phyloP scores from a whole-genome alignment of 139 green algal species.

The Micractinium conductrix region DNA sequence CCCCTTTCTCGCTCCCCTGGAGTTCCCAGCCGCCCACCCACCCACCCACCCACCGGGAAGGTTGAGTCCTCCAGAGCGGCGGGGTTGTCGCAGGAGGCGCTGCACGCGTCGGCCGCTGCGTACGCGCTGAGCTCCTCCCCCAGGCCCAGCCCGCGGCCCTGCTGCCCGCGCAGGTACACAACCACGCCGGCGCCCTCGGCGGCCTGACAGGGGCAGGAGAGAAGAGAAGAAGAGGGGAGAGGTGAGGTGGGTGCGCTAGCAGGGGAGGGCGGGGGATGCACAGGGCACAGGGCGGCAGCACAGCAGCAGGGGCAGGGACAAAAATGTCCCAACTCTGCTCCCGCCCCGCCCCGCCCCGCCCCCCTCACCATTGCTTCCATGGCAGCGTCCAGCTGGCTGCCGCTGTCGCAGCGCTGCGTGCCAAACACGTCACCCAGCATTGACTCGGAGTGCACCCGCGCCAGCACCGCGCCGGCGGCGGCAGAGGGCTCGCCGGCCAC shows the following conservation, averaged over 20 bases:
- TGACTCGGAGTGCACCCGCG: constrained; percentile 52
- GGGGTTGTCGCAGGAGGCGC: neutral
- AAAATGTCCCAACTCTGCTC: too few species aligned
- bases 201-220: too few species aligned
- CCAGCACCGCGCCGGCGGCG: constrained; percentile 32
- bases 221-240: too few species aligned
- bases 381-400: constrained; percentile 54
- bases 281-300: too few species aligned
- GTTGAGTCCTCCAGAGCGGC: constrained; percentile 10
- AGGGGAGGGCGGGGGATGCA: too few species aligned
- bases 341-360: too few species aligned
- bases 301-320: too few species aligned
- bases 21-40: neutral
- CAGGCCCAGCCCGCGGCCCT: constrained; percentile 40
- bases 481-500: constrained; percentile 56
- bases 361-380: constrained; percentile 53
- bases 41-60: constrained; percentile 45
- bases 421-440: constrained; percentile 60
- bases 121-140: constrained; percentile 49
- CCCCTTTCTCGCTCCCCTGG: neutral
- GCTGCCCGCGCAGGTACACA: constrained; percentile 64
- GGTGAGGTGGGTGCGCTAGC: too few species aligned
- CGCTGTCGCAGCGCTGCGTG: constrained; percentile 28
- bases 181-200: constrained; percentile 59
- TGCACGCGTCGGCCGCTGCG: neutral